A percentile compares a stretch with the other conserved stretches of the same genome.
These are phyloP conservation scores for Thielaviopsis ethacetica DNA, from an alignment of 2,329 filamentous ascomycete genomes.

Conservation along the genomic window DNA sequence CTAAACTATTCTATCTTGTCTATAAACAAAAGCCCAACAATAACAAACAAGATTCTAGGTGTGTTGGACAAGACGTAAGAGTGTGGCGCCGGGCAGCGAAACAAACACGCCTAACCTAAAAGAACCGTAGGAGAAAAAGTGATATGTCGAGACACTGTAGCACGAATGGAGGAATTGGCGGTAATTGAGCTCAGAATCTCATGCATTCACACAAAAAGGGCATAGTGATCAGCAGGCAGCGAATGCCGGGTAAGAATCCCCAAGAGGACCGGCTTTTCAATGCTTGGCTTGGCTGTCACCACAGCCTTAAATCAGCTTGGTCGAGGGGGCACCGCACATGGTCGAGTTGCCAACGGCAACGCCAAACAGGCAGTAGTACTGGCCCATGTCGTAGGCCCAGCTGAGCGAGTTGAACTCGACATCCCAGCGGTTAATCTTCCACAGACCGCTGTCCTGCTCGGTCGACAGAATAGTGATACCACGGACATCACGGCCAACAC, in stretches of 20 bases:
- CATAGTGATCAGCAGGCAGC: too few relatives aligned
- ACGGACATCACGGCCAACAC: conserved; percentile 7
- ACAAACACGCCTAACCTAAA: background rate
- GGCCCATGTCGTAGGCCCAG: conserved; percentile 12
- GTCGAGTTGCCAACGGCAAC: conserved; percentile 4
- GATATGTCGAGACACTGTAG: background rate
- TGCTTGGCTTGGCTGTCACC: background rate
- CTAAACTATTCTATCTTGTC: background rate
- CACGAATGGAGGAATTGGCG: background rate
- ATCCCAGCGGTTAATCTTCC: conserved; percentile 12
- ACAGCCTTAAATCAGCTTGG: background rate
- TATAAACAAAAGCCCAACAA: background rate
- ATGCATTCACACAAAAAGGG: too few relatives aligned
- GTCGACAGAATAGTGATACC: conserved; percentile 14
- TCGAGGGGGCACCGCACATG: conserved; percentile 9
- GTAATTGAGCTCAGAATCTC: background rate
- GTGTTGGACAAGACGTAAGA: background rate
- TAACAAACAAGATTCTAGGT: background rate
- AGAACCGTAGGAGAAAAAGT: background rate
- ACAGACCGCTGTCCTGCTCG: conserved; percentile 12
- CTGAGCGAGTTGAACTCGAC: conserved; percentile 14
- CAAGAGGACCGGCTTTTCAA: background rate
- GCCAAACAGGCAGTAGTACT: conserved; percentile 14
- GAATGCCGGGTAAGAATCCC: background rate
- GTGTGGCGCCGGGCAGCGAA: background rate